phyloP scores from a whole-genome alignment of 768 basidiomycete species.

The Kwoniella botswanensis region DNA sequence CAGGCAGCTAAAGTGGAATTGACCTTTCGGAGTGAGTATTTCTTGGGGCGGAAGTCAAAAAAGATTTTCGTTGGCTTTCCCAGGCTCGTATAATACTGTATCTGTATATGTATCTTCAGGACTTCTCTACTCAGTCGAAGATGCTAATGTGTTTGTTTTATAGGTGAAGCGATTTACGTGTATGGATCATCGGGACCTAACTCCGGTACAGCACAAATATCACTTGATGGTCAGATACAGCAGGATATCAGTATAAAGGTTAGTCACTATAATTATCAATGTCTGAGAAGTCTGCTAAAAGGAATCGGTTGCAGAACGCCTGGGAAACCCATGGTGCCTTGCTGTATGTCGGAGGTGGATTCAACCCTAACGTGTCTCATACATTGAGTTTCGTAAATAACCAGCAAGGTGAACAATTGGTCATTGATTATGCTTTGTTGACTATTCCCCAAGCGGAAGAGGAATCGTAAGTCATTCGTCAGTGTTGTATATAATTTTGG shows the following conservation, averaged over 20 bases:
- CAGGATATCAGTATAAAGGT: slow-evolving; percentile 26
- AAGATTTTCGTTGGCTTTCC: no score
- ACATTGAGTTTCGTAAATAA: slow-evolving; percentile 24
- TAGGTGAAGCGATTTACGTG: slow-evolving; percentile 28
- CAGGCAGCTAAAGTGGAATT: slow-evolving; percentile 15
- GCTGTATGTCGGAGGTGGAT: slow-evolving; percentile 23
- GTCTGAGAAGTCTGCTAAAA: background rate
- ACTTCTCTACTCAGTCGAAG: no score
- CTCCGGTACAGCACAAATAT: slow-evolving; percentile 22
- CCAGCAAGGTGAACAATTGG: slow-evolving; percentile 21
- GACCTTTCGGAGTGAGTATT: slow-evolving; percentile 24
- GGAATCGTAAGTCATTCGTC: slow-evolving; percentile 8
- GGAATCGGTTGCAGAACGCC: slow-evolving; percentile 17
- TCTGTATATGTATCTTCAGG: no score
- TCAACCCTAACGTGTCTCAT: slow-evolving; percentile 19
- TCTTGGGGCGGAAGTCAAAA: no score
- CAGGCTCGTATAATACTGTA: no score
- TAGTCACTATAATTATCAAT: background rate
- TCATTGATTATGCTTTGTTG: slow-evolving; percentile 29
- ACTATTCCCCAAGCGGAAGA: slow-evolving; percentile 6
- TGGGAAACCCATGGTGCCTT: slow-evolving; percentile 29
- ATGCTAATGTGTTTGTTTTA: background rate
- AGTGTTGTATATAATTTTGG: no score
- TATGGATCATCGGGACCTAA: slow-evolving; percentile 29
- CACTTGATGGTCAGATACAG: slow-evolving; percentile 24